Evolutionary conservation across 1,284 basidiomycete genomes (phyloP), one percentile per base, ranked within the genome.

Genomic region (Cryptococcus floricola): DNA sequence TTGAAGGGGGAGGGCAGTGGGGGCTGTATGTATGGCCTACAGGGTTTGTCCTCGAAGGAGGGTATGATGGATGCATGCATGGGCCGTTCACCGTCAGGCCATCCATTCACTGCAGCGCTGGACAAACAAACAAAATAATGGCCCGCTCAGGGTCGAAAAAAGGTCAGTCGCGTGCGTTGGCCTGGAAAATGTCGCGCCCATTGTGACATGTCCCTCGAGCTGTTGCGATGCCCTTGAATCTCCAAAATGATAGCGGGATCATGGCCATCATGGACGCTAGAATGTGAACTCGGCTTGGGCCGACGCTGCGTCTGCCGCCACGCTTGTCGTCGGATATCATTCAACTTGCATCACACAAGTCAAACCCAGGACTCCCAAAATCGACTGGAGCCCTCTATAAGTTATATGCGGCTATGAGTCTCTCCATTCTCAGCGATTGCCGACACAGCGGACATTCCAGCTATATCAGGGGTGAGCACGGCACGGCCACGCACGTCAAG

Each of bases 371-470:
- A 23, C 23, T 23, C 23, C 9, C 41, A 16, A 42, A 42, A 8
- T 8, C 41, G n/a, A n/a, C 19, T 18, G 41, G 16, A 8, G 23
- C 19, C 31, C 31, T 18, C 54, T 78, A 92, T 69, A 93, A 79
- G 77, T 93, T 94, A 77, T 92, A 89, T 60, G 91, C 84, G 12
- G 90, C 88, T 59, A 92, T 75, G 54, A 93, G 76, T 48, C 85
- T 82, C 52, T 85, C 83, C 65, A 92, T 80, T 70, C 83, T 83
- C 57, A 94, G 74, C 10, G 83, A 81, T 73, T 94, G 91, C 62
- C 91, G 81, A 73, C 91, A 94, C 16, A 94, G 77, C 5, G 91
- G 91, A 72, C 91, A 94, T 76, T 93, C 90, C 7, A 88, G 82
- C 88, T 89, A 23, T 53, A 48, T 49, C 18, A 43, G 44, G 25